Evolutionary conservation across 108 stramenopile species (phyloP).

Genomic region (Schizochytrium sp.): DNA sequence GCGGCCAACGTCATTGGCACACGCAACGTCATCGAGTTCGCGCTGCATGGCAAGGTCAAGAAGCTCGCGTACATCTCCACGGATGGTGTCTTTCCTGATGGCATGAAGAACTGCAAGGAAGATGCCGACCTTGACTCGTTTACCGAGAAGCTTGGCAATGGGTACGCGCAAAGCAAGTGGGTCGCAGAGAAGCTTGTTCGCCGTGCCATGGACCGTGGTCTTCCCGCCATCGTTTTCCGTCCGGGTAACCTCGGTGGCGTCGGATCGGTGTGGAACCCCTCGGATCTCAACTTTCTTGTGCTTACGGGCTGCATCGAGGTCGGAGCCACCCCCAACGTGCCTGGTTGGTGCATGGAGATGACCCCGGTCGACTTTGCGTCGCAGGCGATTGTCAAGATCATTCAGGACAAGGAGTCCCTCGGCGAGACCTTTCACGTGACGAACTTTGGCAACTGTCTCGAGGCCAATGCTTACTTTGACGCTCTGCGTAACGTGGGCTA

Average conservation of each 20-base stretch:
- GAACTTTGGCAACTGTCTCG: neutral
- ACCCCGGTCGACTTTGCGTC: conserved; percentile 70
- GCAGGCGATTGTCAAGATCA: conserved; percentile 43
- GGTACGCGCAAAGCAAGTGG: conserved; percentile 69
- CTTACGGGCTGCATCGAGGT: conserved; percentile 44
- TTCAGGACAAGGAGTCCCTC: neutral
- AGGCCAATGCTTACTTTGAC: neutral
- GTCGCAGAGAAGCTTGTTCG: conserved; percentile 61
- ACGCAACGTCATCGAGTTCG: conserved; percentile 56
- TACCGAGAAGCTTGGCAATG: conserved; percentile 41
- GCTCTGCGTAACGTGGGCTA: neutral
- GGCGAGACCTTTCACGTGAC: neutral
- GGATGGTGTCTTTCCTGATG: conserved; percentile 62
- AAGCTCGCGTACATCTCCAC: conserved; percentile 56
- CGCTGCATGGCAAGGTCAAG: conserved; percentile 59
- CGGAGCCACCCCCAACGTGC: conserved; percentile 31
- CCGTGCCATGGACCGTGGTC: conserved; percentile 51
- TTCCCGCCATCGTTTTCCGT: conserved; percentile 54
- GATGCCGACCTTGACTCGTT: conserved; percentile 23
- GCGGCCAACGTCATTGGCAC: conserved; percentile 65
- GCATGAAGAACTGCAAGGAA: conserved; percentile 35
- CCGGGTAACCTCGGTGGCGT: conserved; percentile 57
- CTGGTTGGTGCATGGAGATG: conserved; percentile 49
- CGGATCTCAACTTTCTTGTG: conserved; percentile 61
- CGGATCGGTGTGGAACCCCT: conserved; percentile 52